These are phyloP conservation scores for Albophoma yamanashiensis DNA, from an alignment of 2,329 filamentous ascomycete species.

Conservation along the genomic window DNA sequence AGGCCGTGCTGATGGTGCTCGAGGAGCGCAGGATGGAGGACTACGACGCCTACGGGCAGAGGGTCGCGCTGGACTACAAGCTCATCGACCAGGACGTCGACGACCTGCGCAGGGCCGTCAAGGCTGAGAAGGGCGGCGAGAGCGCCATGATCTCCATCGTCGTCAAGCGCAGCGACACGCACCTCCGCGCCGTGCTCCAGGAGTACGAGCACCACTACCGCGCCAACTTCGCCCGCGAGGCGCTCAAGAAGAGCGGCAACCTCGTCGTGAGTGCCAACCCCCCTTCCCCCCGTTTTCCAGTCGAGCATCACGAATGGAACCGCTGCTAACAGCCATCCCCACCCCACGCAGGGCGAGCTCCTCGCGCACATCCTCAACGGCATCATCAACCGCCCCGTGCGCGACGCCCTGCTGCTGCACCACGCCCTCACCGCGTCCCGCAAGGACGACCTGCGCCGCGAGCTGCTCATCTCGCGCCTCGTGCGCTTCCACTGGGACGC, in stretches of 20 bases:
- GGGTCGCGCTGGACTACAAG: constrained; percentile 43
- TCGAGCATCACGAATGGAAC: background rate
- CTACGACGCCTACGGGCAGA: constrained; percentile 50
- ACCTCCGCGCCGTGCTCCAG: constrained; percentile 69
- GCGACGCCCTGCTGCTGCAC: constrained; percentile 81
- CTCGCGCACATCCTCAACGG: constrained; percentile 94
- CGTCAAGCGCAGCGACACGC: constrained; percentile 66
- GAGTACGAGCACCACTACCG: constrained; percentile 64
- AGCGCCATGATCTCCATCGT: constrained; percentile 79
- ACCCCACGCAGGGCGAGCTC: constrained; percentile 63
- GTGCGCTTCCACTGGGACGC: constrained; percentile 91
- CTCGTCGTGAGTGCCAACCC: constrained; percentile 54
- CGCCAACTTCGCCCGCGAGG: constrained; percentile 78
- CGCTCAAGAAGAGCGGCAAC: constrained; percentile 81
- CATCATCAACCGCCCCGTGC: constrained; percentile 88
- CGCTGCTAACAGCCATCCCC: background rate
- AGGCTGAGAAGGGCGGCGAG: constrained; percentile 73
- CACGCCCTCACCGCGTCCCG: constrained; percentile 73
- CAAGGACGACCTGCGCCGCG: constrained; percentile 63
- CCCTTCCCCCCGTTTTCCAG: background rate
- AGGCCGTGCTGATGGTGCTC: constrained; percentile 71
- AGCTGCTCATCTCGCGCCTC: constrained; percentile 78
- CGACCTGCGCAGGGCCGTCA: constrained; percentile 56
- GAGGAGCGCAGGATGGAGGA: constrained; percentile 82
- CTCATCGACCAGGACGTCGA: constrained; percentile 62